A percentile compares a stretch with the other conserved stretches of the same genome.
phyloP scores from a whole-genome alignment of 2,329 filamentous ascomycete genomes.

The Ophiocordyceps australis region DNA sequence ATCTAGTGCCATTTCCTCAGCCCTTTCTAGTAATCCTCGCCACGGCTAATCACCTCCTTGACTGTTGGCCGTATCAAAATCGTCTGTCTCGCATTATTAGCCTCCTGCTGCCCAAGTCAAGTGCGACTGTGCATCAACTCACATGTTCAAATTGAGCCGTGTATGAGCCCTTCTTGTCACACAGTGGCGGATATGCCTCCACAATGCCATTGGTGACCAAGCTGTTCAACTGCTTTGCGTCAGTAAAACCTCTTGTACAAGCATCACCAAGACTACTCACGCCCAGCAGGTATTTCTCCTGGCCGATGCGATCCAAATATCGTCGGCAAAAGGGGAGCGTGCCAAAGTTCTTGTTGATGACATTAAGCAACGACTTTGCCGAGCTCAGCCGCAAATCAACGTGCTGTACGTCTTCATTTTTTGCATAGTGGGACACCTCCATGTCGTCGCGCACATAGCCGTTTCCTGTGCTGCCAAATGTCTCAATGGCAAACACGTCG shows the following conservation, averaged over 20 bases:
- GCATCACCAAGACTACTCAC: constrained; percentile 26
- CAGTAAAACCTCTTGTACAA: background rate
- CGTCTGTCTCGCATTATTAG: constrained; percentile 27
- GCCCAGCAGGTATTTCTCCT: constrained; percentile 84
- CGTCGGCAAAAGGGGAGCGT: constrained; percentile 81
- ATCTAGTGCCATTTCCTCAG: no score
- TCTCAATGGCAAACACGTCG: constrained; percentile 89
- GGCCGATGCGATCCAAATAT: constrained; percentile 81
- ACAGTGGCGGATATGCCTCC: constrained; percentile 75
- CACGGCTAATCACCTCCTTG: constrained; percentile 76
- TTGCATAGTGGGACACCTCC: constrained; percentile 80
- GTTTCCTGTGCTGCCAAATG: constrained; percentile 84
- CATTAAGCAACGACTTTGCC: constrained; percentile 68
- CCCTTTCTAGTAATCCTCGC: constrained; percentile 74
- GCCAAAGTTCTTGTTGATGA: constrained; percentile 93
- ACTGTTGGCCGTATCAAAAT: constrained; percentile 62
- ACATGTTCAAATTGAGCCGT: constrained; percentile 92
- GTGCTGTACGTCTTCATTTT: constrained; percentile 53
- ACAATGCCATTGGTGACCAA: constrained; percentile 71
- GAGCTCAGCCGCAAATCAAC: constrained; percentile 61
- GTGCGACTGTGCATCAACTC: constrained; percentile 19
- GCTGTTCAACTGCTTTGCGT: constrained; percentile 50
- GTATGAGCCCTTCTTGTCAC: constrained; percentile 87
- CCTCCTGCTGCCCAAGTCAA: background rate
- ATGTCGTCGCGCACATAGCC: constrained; percentile 77